phyloP scores from a whole-genome alignment of 805 yeast species.

The Nakazawaea wickerhamii region DNA sequence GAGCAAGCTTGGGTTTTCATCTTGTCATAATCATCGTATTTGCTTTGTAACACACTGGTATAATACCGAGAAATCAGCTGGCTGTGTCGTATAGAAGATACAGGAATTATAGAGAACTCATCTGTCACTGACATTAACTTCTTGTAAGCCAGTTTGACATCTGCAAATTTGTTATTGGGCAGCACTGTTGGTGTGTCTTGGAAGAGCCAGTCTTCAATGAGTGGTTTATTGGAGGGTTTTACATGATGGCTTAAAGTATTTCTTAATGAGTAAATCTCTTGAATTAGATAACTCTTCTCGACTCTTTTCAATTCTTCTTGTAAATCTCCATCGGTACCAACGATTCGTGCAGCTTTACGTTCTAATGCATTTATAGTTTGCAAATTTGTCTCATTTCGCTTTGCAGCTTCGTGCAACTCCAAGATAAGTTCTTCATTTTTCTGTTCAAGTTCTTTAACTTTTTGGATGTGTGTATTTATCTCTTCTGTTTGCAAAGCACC shows the following conservation, averaged over 20 bases:
- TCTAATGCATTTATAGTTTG: too few relatives aligned
- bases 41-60: background rate
- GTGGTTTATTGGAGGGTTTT: background rate
- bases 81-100: background rate
- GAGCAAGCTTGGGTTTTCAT: background rate
- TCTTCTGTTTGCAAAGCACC: constrained; percentile 26
- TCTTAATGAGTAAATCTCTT: constrained; percentile 40
- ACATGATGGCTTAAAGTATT: constrained; percentile 22
- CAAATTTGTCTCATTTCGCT: too few relatives aligned
- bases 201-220: constrained; percentile 1
- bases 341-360: constrained; percentile 20
- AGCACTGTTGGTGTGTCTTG: constrained; percentile 12
- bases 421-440: constrained; percentile 17
- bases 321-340: constrained; percentile 28
- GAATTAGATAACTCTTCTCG: constrained; percentile 32
- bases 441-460: constrained; percentile 21
- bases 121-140: constrained; percentile 1
- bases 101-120: background rate
- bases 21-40: background rate
- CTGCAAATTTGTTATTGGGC: constrained; percentile 1
- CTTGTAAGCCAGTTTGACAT: constrained; percentile 1
- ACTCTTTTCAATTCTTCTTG: constrained; percentile 29
- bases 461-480: constrained; percentile 17
- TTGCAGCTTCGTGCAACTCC: too few relatives aligned
- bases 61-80: background rate